A percentile compares a stretch with the other conserved stretches of the same genome.
Conservation (phyloP, 2,329 filamentous ascomycete genomes). For the Fusarium dlaminii region DNA sequence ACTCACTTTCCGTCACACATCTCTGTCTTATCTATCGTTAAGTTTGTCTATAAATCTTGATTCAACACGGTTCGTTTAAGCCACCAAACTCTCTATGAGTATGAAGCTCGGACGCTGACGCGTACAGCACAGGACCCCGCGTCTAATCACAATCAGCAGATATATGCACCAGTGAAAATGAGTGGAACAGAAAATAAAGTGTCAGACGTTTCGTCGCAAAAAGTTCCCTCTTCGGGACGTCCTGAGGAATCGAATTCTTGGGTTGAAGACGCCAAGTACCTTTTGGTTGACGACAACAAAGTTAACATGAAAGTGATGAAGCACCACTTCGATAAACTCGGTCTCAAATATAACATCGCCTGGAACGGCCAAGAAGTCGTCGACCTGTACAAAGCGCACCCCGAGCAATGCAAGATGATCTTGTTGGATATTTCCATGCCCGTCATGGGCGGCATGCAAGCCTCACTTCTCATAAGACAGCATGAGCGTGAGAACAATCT, state of each 20-base stretch:
- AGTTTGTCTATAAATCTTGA: too few relatives aligned
- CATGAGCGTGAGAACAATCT: neutral
- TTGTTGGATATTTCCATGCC: slow-evolving; percentile 12
- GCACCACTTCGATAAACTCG: neutral
- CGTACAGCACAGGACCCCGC: neutral
- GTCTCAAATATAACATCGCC: neutral
- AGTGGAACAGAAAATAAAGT: neutral
- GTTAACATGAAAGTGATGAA: neutral
- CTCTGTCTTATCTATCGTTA: neutral
- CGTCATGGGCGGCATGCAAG: neutral
- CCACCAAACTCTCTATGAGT: too few relatives aligned
- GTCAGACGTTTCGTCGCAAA: neutral
- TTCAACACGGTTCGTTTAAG: neutral
- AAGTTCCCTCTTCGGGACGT: accelerated
- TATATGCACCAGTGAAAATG: neutral
- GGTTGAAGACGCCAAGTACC: neutral
- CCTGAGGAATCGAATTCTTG: accelerated
- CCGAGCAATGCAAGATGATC: neutral
- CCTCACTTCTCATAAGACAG: neutral
- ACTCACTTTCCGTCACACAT: too few relatives aligned
- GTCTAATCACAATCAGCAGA: neutral
- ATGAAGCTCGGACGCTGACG: neutral
- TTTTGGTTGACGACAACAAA: slow-evolving; percentile 12
- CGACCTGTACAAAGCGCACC: neutral
- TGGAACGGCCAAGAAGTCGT: slow-evolving; percentile 9